These are phyloP conservation scores for Ascomycota sp. DNA, from an alignment of 2,329 filamentous ascomycete species.

Conservation along the genomic window DNA sequence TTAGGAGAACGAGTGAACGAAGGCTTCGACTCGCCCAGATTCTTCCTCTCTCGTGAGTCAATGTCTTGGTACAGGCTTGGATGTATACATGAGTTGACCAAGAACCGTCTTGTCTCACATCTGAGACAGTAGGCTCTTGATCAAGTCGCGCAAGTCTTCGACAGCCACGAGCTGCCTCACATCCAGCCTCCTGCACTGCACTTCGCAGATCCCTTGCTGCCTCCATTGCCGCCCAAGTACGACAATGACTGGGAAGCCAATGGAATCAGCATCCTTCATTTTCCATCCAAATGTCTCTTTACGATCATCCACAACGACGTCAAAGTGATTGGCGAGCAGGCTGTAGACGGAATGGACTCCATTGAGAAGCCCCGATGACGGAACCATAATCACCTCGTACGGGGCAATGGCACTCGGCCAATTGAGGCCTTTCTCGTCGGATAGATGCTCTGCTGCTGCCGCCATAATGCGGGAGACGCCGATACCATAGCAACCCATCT, in stretches of 20 bases:
- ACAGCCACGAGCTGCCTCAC: constrained; percentile 38
- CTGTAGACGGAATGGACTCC: constrained; percentile 45
- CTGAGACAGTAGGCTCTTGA: constrained; percentile 23
- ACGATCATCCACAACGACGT: constrained; percentile 58
- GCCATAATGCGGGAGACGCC: constrained; percentile 81
- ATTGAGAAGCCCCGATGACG: constrained; percentile 21
- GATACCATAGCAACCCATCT: constrained; percentile 96
- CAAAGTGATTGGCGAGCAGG: constrained; percentile 26
- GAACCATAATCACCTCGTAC: constrained; percentile 53
- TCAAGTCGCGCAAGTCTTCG: constrained; percentile 19
- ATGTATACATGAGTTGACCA: no score
- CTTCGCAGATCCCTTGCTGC: constrained; percentile 39
- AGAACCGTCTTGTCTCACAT: constrained; percentile 24
- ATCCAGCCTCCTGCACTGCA: constrained; percentile 54
- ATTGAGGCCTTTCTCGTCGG: constrained; percentile 54
- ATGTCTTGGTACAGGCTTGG: no score
- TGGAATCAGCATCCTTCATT: constrained; percentile 69
- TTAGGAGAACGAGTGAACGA: no score
- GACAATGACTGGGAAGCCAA: constrained; percentile 71
- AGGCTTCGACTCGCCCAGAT: no score
- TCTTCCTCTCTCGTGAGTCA: no score
- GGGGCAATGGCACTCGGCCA: constrained; percentile 82
- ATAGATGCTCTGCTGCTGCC: constrained; percentile 58
- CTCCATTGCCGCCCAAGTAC: constrained; percentile 56
- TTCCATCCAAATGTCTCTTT: constrained; percentile 58